Conservation (phyloP, 1,284 basidiomycete genomes). For the Stereum hirsutum region DNA sequence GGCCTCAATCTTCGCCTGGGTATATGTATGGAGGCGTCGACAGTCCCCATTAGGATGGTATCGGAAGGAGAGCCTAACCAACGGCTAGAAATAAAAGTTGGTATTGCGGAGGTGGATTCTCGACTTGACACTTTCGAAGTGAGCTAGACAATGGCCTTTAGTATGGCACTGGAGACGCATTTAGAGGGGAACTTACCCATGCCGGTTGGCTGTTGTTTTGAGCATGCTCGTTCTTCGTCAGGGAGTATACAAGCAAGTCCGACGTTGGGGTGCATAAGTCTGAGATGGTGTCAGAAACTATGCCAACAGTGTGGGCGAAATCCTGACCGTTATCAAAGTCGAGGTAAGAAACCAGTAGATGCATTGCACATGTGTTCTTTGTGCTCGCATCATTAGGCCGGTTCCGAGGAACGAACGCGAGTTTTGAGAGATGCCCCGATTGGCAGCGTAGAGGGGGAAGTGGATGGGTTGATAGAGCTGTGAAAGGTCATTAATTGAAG, state of each 20-base stretch:
- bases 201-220: conserved; percentile 1
- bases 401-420: conserved; percentile 32
- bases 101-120: not conserved
- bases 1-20: conserved; percentile 21
- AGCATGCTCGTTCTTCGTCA: conserved; percentile 8
- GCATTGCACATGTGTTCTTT: no score
- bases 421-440: conserved; percentile 27
- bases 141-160: conserved; percentile 6
- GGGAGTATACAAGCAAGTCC: conserved; percentile 16
- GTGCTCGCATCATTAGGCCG: conserved; percentile 11
- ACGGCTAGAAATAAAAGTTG: conserved; percentile 16
- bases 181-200: conserved; percentile 19
- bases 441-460: conserved; percentile 31
- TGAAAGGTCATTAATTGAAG: conserved; percentile 1
- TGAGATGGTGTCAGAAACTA: conserved; percentile 7
- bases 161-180: conserved; percentile 2
- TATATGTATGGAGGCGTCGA: conserved; percentile 32
- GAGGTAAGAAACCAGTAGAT: conserved; percentile 42
- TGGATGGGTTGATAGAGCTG: conserved; percentile 35
- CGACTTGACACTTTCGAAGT: conserved; percentile 14
- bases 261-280: conserved; percentile 19
- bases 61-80: conserved; percentile 12
- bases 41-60: conserved; percentile 30
- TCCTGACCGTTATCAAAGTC: conserved; percentile 50
- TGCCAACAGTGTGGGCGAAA: no score